Conservation (phyloP, 208 protist species). For the Trypanosoma scelopori region DNA sequence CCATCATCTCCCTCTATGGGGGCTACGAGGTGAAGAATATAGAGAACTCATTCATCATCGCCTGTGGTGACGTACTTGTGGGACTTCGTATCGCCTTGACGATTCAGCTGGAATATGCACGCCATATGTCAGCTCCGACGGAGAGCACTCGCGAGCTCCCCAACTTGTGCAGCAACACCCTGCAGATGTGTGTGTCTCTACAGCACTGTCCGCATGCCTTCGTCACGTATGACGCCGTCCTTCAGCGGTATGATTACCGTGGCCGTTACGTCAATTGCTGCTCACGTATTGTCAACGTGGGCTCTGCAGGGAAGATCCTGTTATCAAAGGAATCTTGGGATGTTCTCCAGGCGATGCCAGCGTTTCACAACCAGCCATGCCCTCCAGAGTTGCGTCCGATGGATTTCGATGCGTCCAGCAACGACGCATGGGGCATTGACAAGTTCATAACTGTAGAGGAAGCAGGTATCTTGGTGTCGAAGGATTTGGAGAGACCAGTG, state of each 20-base stretch:
- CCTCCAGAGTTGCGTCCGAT: constrained; percentile 40
- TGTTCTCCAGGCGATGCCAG: constrained; percentile 50
- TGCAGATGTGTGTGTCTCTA: constrained; percentile 68
- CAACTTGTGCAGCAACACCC: constrained; percentile 37
- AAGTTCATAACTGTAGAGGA: constrained; percentile 64
- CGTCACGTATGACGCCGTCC: constrained; percentile 61
- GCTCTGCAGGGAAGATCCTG: constrained; percentile 83
- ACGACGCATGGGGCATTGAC: constrained; percentile 43
- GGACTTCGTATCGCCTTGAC: constrained; percentile 68
- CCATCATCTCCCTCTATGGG: constrained; percentile 54
- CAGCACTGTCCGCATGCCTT: constrained; percentile 75
- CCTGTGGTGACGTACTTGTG: constrained; percentile 54
- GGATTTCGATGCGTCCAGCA: constrained; percentile 34
- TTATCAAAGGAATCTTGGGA: constrained; percentile 67
- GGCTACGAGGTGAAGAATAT: constrained; percentile 87
- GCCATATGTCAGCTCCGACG: constrained; percentile 54
- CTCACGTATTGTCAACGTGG: constrained; percentile 65
- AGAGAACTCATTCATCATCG: constrained; percentile 87
- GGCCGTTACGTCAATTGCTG: constrained; percentile 86
- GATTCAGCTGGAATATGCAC: constrained; percentile 79
- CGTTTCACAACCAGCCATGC: constrained; percentile 61
- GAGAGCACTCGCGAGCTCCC: constrained; percentile 48
- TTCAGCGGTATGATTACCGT: constrained; percentile 88
- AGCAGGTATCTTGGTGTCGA: constrained; percentile 40
- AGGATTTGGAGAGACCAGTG: constrained; percentile 53